Percentiles rank a stretch among this genome's conserved stretches.
These are phyloP conservation scores for Iris pallida DNA, from an alignment of 116 monocot genomes.

Conservation along the genomic window DNA sequence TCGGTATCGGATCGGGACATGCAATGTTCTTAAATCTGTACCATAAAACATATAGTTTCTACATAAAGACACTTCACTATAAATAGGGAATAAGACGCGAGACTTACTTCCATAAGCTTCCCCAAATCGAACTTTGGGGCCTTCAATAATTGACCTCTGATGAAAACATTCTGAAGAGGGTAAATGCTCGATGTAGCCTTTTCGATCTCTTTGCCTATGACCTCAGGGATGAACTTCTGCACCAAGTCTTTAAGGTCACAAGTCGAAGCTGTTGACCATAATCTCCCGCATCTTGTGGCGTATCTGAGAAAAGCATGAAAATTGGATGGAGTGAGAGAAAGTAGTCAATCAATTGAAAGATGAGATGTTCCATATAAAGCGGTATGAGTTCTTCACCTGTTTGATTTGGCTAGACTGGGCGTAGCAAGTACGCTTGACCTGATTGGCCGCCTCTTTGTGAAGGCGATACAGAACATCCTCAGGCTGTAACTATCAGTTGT, in stretches of 20 bases:
- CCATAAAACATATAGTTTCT: no score
- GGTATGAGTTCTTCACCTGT: constrained; percentile 44
- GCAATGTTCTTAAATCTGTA: no score
- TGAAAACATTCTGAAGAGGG: constrained; percentile 88
- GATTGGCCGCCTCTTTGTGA: constrained; percentile 73
- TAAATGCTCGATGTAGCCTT: constrained; percentile 57
- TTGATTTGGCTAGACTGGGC: constrained; percentile 76
- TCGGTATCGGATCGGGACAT: no score
- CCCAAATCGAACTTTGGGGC: constrained; percentile 25
- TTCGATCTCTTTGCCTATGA: constrained; percentile 78
- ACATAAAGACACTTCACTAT: no score
- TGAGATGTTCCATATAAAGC: background rate
- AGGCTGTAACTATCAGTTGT: constrained; percentile 78
- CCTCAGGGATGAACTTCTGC: constrained; percentile 70
- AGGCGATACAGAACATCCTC: constrained; percentile 77
- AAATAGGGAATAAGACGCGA: no score
- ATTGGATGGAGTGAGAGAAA: background rate
- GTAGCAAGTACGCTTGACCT: constrained; percentile 80
- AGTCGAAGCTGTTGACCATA: constrained; percentile 34
- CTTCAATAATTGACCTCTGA: constrained; percentile 38
- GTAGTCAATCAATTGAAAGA: background rate
- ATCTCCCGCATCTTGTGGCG: constrained; percentile 75
- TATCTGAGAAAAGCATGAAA: constrained; percentile 29
- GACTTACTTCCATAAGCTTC: constrained; percentile 21
- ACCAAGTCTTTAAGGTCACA: constrained; percentile 48